Evolutionary conservation across 192 early-diverging fungal genomes (phyloP).

Genomic region (Coemansia umbellata): DNA sequence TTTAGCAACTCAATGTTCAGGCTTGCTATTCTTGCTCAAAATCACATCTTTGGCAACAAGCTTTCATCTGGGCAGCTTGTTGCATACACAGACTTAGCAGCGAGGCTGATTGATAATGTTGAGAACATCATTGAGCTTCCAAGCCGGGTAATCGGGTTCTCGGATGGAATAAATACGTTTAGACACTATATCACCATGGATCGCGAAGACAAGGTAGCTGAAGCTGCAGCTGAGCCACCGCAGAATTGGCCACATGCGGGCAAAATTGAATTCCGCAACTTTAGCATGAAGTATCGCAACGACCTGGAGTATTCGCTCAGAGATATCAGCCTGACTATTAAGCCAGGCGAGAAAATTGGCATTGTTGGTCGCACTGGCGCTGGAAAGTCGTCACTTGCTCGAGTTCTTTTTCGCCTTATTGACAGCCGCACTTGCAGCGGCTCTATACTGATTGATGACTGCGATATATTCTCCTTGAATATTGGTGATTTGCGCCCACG

Average conservation of each 20-base stretch:
- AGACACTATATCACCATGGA: slow-evolving; percentile 30
- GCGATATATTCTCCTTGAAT: slow-evolving; percentile 64
- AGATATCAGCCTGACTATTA: slow-evolving; percentile 17
- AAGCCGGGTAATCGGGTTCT: slow-evolving; percentile 7
- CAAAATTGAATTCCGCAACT: slow-evolving; percentile 55
- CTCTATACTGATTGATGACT: slow-evolving; percentile 65
- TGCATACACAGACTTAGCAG: slow-evolving; percentile 8
- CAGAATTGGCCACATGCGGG: slow-evolving; percentile 68
- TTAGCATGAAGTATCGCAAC: slow-evolving; percentile 60
- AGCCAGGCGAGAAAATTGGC: slow-evolving; percentile 54
- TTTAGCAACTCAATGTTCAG: slow-evolving; percentile 35
- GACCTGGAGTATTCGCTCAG: slow-evolving; percentile 46
- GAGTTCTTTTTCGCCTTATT: slow-evolving; percentile 68
- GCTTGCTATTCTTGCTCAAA: slow-evolving; percentile 24
- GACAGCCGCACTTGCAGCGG: slow-evolving; percentile 55
- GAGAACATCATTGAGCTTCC: slow-evolving; percentile 7
- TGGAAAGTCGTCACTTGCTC: slow-evolving; percentile 66
- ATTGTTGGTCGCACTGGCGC: slow-evolving; percentile 71
- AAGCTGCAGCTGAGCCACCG: slow-evolving; percentile 45
- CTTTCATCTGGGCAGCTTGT: slow-evolving; percentile 29
- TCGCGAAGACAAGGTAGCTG: slow-evolving; percentile 31
- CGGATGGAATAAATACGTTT: slow-evolving; percentile 15
- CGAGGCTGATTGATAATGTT: slow-evolving; percentile 8
- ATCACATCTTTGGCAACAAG: slow-evolving; percentile 4
- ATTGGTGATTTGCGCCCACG: slow-evolving; percentile 45